phyloP scores from a whole-genome alignment of 768 basidiomycete species.

The Porphyrellus cyaneotinctus region DNA sequence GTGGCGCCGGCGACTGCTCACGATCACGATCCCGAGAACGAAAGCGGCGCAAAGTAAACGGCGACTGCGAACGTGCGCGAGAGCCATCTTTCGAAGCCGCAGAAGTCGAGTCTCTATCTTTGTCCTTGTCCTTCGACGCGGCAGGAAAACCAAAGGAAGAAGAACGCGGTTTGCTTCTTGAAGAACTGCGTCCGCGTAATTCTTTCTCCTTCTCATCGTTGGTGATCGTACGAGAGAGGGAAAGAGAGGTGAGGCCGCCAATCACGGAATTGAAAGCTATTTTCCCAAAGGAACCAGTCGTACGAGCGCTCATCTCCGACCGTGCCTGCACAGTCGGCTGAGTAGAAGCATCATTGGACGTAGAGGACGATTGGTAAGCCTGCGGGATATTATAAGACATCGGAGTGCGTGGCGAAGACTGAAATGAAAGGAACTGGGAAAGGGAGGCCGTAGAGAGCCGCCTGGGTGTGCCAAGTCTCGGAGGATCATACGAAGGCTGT shows the following conservation, averaged over 20 bases:
- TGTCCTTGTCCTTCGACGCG: constrained; percentile 30
- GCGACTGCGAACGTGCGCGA: constrained; percentile 74
- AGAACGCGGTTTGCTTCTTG: constrained; percentile 43
- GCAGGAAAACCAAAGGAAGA: constrained; percentile 44
- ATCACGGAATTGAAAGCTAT: constrained; percentile 68
- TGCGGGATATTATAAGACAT: constrained; percentile 19
- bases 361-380: constrained; percentile 9
- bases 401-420: constrained; percentile 13
- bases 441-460: constrained; percentile 24
- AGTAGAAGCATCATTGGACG: constrained; percentile 6
- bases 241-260: constrained; percentile 61
- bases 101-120: constrained; percentile 36
- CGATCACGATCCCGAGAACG: constrained; percentile 52
- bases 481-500: constrained; percentile 6
- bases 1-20: constrained; percentile 53
- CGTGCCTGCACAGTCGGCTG: constrained; percentile 19
- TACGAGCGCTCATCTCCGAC: constrained; percentile 35
- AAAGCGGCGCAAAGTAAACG: constrained; percentile 71
- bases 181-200: constrained; percentile 47
- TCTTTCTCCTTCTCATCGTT: constrained; percentile 42
- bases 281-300: constrained; percentile 53
- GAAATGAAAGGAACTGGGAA: constrained; percentile 25
- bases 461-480: constrained; percentile 20
- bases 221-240: constrained; percentile 53
- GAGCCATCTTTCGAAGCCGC: constrained; percentile 44